phyloP scores from a whole-genome alignment of 768 basidiomycete genomes.

The Suillus subaureus region DNA sequence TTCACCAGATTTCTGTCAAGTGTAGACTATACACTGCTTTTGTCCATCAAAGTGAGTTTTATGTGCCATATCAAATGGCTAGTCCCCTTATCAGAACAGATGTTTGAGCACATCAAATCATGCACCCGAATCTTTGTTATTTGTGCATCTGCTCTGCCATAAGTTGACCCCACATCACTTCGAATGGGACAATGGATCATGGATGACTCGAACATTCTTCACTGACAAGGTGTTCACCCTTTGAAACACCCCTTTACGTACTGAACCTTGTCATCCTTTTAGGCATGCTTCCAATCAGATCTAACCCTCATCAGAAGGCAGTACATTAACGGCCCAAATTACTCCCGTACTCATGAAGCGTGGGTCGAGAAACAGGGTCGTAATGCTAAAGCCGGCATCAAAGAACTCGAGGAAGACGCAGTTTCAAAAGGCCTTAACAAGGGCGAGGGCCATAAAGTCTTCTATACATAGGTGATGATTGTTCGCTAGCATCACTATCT shows the following conservation, averaged over 20 bases:
- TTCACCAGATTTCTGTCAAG: too few relatives aligned
- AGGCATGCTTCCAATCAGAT: conserved; percentile 68
- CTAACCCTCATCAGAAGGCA: conserved; percentile 59
- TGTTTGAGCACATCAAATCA: conserved; percentile 2
- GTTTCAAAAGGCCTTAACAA: conserved; percentile 38
- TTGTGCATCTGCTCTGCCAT: conserved; percentile 76
- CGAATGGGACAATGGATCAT: conserved; percentile 59
- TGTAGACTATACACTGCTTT: too few relatives aligned
- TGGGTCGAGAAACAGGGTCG: conserved; percentile 65
- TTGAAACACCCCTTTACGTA: neutral
- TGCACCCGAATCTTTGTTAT: conserved; percentile 52
- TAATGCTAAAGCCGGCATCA: conserved; percentile 51
- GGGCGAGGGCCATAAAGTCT: conserved; percentile 60
- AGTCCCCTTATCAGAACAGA: too few relatives aligned
- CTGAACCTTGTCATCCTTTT: neutral
- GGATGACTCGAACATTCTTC: conserved; percentile 79
- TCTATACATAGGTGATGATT: conserved; percentile 48
- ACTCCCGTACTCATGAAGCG: conserved; percentile 62
- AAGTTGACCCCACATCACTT: conserved; percentile 66
- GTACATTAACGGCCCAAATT: conserved; percentile 66
- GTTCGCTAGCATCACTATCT: neutral
- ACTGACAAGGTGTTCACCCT: conserved; percentile 40
- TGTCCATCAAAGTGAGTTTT: too few relatives aligned
- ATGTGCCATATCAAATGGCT: too few relatives aligned
- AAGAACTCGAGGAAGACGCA: conserved; percentile 52